Evolutionary conservation across 2,329 filamentous ascomycete species (phyloP).

Genomic region (Dactylellina leptospora): DNA sequence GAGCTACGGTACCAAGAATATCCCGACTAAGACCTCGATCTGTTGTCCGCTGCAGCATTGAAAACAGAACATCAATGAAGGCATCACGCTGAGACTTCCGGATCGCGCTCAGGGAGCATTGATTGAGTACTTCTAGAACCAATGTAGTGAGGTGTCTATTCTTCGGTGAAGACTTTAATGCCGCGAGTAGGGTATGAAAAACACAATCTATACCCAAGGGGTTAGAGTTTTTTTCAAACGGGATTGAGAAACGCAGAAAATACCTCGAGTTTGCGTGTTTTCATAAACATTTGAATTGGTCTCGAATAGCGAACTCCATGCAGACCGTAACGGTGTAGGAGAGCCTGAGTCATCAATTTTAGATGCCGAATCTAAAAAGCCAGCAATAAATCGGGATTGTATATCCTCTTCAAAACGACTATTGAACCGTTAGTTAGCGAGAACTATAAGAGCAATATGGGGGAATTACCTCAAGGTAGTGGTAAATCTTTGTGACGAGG

Average conservation of each 20-base stretch:
- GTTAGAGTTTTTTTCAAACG: background rate
- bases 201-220: conserved; percentile 11
- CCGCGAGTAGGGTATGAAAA: conserved; percentile 11
- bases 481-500: conserved; percentile 13
- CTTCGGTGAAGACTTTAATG: background rate
- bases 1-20: background rate
- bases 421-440: background rate
- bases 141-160: background rate
- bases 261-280: conserved; percentile 26
- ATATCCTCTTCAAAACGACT: conserved; percentile 10
- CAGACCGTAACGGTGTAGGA: background rate
- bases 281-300: conserved; percentile 28
- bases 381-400: conserved; percentile 6
- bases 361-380: conserved; percentile 15
- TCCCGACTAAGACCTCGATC: background rate
- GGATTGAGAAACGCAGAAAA: background rate
- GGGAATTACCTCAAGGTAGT: conserved; percentile 12
- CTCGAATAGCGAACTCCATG: conserved; percentile 25
- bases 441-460: background rate
- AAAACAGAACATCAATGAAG: conserved; percentile 23
- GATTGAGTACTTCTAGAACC: conserved; percentile 18
- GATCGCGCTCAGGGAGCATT: conserved; percentile 16
- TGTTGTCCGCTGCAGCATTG: background rate
- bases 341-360: background rate
- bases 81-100: conserved; percentile 32